These are phyloP conservation scores for Chalciporus piperatoides DNA, from an alignment of 1,284 basidiomycete genomes.

Conservation along the genomic window DNA sequence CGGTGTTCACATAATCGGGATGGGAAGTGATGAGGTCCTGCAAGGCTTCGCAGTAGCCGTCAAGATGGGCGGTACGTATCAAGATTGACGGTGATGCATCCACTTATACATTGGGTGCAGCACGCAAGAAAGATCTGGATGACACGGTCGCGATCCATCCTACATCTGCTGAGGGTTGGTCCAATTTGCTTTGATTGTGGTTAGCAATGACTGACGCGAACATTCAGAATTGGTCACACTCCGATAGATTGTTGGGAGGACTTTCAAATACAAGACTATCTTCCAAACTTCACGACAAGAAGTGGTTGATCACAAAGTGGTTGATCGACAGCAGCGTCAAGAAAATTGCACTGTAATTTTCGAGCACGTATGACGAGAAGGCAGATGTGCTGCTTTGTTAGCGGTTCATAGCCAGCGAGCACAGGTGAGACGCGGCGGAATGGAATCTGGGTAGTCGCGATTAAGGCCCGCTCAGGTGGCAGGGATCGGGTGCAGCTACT, in stretches of 20 bases:
- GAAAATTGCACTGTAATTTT: not conserved
- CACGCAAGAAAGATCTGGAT: constrained; percentile 80
- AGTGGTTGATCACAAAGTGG: not conserved
- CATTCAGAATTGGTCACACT: constrained; percentile 27
- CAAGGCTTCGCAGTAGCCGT: constrained; percentile 95
- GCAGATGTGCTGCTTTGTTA: no score
- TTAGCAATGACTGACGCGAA: constrained; percentile 13
- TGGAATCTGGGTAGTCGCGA: no score
- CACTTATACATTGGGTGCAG: constrained; percentile 34
- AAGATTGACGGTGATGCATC: constrained; percentile 1
- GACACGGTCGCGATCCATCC: constrained; percentile 92
- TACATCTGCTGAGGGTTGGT: constrained; percentile 69
- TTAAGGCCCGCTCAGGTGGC: not conserved
- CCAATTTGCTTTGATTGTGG: not conserved
- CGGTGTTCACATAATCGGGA: constrained; percentile 90
- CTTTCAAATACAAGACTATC: not conserved
- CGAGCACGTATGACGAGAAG: no score
- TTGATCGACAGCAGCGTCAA: not conserved
- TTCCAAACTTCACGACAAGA: not conserved
- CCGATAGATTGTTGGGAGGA: constrained; percentile 20
- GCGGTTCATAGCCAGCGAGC: no score
- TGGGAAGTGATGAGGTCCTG: constrained; percentile 87
- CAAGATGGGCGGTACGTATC: constrained; percentile 82
- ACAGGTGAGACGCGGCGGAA: no score
- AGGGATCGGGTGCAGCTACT: not conserved